Base-by-base conservation (phyloP, 208 protist genomes). In the Angomonas deanei region DNA sequence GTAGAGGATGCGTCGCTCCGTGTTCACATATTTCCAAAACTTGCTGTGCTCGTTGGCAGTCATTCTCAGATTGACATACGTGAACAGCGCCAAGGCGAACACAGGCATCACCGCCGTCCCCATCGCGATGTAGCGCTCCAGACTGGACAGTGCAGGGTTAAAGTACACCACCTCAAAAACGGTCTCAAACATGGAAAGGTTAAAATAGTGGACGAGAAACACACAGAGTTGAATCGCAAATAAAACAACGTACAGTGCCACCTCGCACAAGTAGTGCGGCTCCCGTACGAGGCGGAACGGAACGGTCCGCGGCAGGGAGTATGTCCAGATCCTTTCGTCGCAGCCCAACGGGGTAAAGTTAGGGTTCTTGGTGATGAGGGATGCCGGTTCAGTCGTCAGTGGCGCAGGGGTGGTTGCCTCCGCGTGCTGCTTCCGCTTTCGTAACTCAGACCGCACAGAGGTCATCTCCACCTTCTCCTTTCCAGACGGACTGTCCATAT, bases 201-300 rank as follows among this genome's bases (percentile, higher is more conserved):
- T 36, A 24, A 34, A 56, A 6, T 32, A 3, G 21, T 11, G 21
- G 21, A 56, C 6, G 24, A 27, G 27, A 15, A 24, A 3, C 28
- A n/a, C 50, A 6, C 3, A 15, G 11, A 30, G 23, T 24, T 56
- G 50, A 10, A 23, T 30, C 10, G 26, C 23, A 56, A 34, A 28
- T 15, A 60, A 80, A 21, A 88, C 42, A 0, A 56, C 23, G 70
- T 91, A 92, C 72, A 94, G 73, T 17, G 80, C 5, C 11, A 92
- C 57, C 58, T 94, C 88, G 56, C 80, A 86, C 28, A 73, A 61
- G 62, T 94, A 94, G 59, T 94, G 88, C 2, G 88, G 88, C 54
- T 94, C 88, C 34, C 82, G 70, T 5, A 66, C 47, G 21, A 68
- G 34, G 1, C 57, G 79, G 73, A 91, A 94, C 23, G 53, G 34